Base-by-base conservation (phyloP, 2,329 filamentous ascomycete species). In the Trichoderma lentiforme region DNA sequence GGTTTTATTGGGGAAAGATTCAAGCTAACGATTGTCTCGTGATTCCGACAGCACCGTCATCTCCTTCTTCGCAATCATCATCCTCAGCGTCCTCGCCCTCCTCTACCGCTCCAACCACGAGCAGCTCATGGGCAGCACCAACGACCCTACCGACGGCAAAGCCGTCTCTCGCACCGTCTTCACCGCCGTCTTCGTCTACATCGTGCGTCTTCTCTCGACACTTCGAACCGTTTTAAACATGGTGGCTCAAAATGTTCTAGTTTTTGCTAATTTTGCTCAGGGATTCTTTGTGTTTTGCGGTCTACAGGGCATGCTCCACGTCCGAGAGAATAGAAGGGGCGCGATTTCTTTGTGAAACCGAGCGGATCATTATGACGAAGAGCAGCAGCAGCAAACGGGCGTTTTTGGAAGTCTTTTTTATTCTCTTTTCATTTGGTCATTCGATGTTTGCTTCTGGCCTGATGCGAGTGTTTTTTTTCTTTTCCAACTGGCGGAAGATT, bases 251-350 rank as follows among this genome's bases (percentile, higher is more conserved):
- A 7, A n/a, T 36, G 11, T 36, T 58, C 9, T 3, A 14, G 36
- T 51, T 12, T 63, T 47, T 64, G 34, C 68, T 51, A 61, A 47
- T 12, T n/a, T 43, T n/a, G 14, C 47, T 6, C 75, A 97, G 95
- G 90, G 87, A 21, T 98, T 98, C 86, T 88, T 98, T 71, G 87
- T 97, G 65, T 98, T 97, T 84, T 98, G 95, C 83, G 93, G 92
- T 72, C 89, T 95, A 76, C 95, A 98, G 82, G 95, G 94, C 74
- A 89, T 92, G 79, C 87, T 98, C 73, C 94, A 98, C 82, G 84
- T 93, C 77, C 91, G 94, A 82, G 92, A 95, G 82, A 94, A 90
- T 83, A 88, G 93, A 82, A 88, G 92, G 80, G 95, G 95, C 75
- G 92, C 93, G 74, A 97, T 97, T 83, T 90, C 92, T 73, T 85